phyloP scores from a whole-genome alignment of 179 eudicot genomes.

The Silene noctiflora region DNA sequence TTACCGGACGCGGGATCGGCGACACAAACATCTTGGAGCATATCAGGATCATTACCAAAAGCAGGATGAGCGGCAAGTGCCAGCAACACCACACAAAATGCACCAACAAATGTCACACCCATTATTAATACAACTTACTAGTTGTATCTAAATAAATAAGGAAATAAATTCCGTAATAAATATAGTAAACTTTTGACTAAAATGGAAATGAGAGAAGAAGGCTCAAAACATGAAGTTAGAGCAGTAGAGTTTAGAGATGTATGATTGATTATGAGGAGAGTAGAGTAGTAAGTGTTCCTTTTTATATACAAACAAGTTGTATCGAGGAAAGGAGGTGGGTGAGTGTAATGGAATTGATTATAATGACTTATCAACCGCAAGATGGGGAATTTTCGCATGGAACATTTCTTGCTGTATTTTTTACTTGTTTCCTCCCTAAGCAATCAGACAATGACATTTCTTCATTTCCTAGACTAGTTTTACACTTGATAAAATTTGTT shows the following conservation, averaged over 20 bases:
- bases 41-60: conserved; percentile 42
- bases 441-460: not conserved
- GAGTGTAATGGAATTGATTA: conserved; percentile 4
- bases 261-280: not conserved
- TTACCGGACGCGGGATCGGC: no score
- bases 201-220: not conserved
- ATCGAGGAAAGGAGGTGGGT: not conserved
- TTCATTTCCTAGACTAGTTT: not conserved
- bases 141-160: not conserved
- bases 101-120: not conserved
- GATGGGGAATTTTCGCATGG: not conserved
- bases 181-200: not conserved
- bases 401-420: not conserved
- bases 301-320: not conserved
- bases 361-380: conserved; percentile 16
- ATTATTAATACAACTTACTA: not conserved
- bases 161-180: not conserved
- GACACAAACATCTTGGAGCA: conserved; percentile 41
- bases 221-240: not conserved
- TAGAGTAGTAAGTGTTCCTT: not conserved
- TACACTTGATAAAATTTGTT: no score
- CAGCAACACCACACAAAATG: conserved; percentile 18
- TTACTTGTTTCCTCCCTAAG: conserved; percentile 5
- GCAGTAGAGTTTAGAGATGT: not conserved
- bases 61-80: conserved; percentile 9